These are phyloP conservation scores for Cladosporium velox DNA, from an alignment of 2,329 filamentous ascomycete species.

Conservation along the genomic window DNA sequence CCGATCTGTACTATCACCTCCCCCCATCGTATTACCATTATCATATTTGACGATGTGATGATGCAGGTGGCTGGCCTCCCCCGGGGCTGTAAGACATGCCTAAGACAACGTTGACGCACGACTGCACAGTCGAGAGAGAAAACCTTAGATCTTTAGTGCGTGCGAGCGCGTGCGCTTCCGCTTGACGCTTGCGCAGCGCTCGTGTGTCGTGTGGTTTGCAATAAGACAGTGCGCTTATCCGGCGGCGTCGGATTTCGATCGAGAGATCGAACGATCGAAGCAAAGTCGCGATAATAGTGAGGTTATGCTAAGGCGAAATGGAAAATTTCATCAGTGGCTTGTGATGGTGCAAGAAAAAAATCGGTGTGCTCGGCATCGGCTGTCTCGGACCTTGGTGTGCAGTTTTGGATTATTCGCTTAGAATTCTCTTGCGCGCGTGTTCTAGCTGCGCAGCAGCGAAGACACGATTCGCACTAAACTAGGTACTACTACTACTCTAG, in stretches of 20 bases:
- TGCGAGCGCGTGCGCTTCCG: not conserved
- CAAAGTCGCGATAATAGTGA: not conserved
- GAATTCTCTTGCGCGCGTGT: not conserved
- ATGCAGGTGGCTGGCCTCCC: not conserved
- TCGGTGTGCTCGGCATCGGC: not conserved
- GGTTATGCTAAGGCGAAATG: not conserved
- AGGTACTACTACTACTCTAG: not conserved
- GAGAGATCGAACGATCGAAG: not conserved
- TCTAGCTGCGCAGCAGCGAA: conserved; percentile 1
- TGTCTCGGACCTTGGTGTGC: not conserved
- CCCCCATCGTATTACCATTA: not conserved
- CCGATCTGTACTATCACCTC: not conserved
- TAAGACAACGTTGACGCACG: not conserved
- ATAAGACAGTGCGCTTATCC: no score
- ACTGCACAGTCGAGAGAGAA: no score
- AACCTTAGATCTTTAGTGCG: not conserved
- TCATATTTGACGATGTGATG: not conserved
- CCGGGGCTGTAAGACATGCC: not conserved
- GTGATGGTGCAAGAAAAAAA: not conserved
- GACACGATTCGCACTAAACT: not conserved
- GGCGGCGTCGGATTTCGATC: no score
- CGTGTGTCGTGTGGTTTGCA: no score
- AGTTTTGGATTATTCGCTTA: not conserved
- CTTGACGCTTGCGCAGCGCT: not conserved
- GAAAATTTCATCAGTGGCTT: not conserved